Percentiles rank a stretch among this genome's conserved stretches.
These are phyloP conservation scores for Zygosaccharomyces sapae DNA, from an alignment of 1,139 yeast genomes.

Conservation along the genomic window DNA sequence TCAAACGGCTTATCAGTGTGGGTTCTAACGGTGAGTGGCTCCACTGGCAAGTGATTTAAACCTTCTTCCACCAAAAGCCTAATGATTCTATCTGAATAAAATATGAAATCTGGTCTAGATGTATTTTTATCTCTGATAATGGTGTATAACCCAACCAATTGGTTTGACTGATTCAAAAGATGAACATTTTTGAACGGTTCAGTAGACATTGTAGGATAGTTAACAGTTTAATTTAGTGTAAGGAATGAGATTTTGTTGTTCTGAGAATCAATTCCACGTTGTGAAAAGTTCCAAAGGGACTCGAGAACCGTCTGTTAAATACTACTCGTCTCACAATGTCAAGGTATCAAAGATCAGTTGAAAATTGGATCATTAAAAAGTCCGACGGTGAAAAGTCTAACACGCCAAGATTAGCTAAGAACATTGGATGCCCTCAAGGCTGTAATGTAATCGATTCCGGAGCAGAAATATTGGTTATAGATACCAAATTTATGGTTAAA, in stretches of 20 bases:
- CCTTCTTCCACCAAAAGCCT: slow-evolving; percentile 92
- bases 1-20: slow-evolving; percentile 69
- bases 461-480: too few species aligned
- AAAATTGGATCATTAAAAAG: not conserved
- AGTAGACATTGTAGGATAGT: slow-evolving; percentile 24
- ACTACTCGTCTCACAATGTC: too few species aligned
- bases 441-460: too few species aligned
- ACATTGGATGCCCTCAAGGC: too few species aligned
- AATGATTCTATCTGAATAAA: slow-evolving; percentile 91
- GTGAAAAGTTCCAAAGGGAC: too few species aligned
- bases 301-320: too few species aligned
- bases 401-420: too few species aligned
- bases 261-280: too few species aligned
- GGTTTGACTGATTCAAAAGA: slow-evolving; percentile 82
- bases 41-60: slow-evolving; percentile 84
- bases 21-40: slow-evolving; percentile 60
- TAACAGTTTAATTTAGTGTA: not conserved
- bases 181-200: slow-evolving; percentile 51
- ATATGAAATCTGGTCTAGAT: slow-evolving; percentile 84
- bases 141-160: slow-evolving; percentile 78
- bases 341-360: too few species aligned
- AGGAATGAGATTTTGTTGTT: not conserved
- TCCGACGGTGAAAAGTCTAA: not conserved
- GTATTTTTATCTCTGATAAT: slow-evolving; percentile 81
- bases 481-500: too few species aligned